phyloP scores from a whole-genome alignment of 305 asterid genomes.

The Fraxinus latifolia region DNA sequence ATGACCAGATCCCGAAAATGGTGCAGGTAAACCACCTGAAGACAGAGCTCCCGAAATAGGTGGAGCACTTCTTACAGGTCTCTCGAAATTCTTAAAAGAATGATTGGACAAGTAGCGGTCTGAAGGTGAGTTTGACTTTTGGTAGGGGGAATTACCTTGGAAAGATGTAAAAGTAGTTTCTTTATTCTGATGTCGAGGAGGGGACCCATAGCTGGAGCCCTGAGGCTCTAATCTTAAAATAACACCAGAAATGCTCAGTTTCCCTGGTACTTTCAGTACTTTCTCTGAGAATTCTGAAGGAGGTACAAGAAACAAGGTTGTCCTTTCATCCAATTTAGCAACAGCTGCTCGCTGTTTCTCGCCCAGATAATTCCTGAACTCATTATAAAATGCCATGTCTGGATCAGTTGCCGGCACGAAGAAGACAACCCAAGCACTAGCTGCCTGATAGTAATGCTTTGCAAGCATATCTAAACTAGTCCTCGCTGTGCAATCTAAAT shows the following conservation, averaged over 20 bases:
- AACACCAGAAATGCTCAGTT: conserved; percentile 87
- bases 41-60: conserved; percentile 26
- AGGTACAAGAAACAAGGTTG: conserved; percentile 89
- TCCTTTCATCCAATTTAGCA: conserved; percentile 70
- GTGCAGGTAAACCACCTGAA: conserved; percentile 27
- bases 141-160: conserved; percentile 35
- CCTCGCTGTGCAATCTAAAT: conserved; percentile 87
- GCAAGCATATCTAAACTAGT: conserved; percentile 91
- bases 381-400: conserved; percentile 76
- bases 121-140: conserved; percentile 53
- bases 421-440: conserved; percentile 79
- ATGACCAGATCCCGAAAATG: conserved; percentile 29
- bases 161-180: conserved; percentile 37
- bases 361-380: conserved; percentile 81
- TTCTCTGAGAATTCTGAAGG: conserved; percentile 91
- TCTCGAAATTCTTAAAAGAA: conserved; percentile 32
- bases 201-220: conserved; percentile 44
- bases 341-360: conserved; percentile 94
- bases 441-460: conserved; percentile 82
- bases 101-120: conserved; percentile 44
- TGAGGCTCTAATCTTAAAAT: conserved; percentile 60
- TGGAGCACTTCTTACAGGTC: conserved; percentile 25
- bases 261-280: conserved; percentile 87
- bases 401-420: conserved; percentile 83
- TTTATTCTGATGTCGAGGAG: conserved; percentile 35